Evolutionary conservation across 2,329 filamentous ascomycete species (phyloP).

Genomic region (Setomelanomma holmii): DNA sequence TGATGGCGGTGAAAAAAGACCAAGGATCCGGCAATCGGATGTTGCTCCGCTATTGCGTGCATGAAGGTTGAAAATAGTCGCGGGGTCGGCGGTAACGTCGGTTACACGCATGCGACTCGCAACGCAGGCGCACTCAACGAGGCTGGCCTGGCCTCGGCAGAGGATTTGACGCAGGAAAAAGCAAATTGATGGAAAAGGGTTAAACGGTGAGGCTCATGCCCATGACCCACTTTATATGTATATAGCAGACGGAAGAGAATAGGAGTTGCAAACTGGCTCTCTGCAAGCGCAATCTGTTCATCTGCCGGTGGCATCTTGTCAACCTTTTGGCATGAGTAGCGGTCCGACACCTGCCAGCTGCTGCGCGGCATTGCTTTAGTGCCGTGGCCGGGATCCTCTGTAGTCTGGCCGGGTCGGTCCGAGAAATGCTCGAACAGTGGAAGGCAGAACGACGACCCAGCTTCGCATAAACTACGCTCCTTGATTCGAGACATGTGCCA

Average conservation of each 20-base stretch:
- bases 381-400: not conserved
- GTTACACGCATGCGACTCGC: not conserved
- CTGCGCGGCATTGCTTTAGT: no score
- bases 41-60: not conserved
- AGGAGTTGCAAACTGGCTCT: not conserved
- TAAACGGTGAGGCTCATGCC: slow-evolving; percentile 2
- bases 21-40: not conserved
- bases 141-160: not conserved
- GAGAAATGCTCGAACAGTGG: not conserved
- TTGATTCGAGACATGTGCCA: no score
- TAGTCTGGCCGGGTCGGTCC: not conserved
- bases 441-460: not conserved
- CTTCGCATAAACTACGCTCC: not conserved
- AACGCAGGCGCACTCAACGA: no score
- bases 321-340: not conserved
- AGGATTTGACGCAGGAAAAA: not conserved
- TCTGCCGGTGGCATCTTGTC: not conserved
- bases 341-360: no score
- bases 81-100: not conserved
- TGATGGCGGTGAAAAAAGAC: not conserved
- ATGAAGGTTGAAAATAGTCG: not conserved
- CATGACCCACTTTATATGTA: not conserved
- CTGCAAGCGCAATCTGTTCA: not conserved
- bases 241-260: not conserved
- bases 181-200: slow-evolving; percentile 1